phyloP scores from a whole-genome alignment of 2,329 filamentous ascomycete genomes.

The Lasiodiplodia gonubiensis region DNA sequence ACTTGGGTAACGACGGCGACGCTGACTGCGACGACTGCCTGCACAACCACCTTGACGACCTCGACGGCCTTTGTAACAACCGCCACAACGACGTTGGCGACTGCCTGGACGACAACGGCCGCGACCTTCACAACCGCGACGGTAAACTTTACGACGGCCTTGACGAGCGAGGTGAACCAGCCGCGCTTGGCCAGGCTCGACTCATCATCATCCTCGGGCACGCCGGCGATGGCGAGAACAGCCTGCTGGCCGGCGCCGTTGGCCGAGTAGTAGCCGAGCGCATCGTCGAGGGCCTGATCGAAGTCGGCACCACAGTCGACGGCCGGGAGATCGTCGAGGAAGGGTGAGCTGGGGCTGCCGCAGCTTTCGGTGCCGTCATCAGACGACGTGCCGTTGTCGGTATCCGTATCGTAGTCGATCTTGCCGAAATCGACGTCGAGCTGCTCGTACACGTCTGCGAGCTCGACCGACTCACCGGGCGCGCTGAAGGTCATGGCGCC shows the following conservation, averaged over 20 bases:
- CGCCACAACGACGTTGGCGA: neutral
- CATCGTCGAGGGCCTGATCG: constrained; percentile 28
- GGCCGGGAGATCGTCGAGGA: constrained; percentile 26
- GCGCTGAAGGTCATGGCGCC: constrained; percentile 24
- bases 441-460: constrained; percentile 20
- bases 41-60: neutral
- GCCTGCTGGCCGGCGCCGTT: constrained; percentile 11
- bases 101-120: constrained; percentile 9
- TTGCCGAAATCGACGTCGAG: constrained; percentile 29
- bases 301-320: constrained; percentile 29
- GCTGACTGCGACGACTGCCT: constrained; percentile 12
- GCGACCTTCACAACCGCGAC: neutral
- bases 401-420: neutral
- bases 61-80: constrained; percentile 17
- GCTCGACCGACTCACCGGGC: constrained; percentile 17
- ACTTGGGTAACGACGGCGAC: constrained; percentile 11
- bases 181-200: constrained; percentile 11
- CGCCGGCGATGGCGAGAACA: constrained; percentile 16
- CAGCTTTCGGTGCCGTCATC: constrained; percentile 5
- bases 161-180: neutral
- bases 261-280: constrained; percentile 29
- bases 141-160: neutral
- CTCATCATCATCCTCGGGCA: neutral
- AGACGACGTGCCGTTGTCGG: neutral
- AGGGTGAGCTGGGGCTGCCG: constrained; percentile 21